Evolutionary conservation across 78 protist genomes (phyloP).

Genomic region (Chrysochromulina tobinii): DNA sequence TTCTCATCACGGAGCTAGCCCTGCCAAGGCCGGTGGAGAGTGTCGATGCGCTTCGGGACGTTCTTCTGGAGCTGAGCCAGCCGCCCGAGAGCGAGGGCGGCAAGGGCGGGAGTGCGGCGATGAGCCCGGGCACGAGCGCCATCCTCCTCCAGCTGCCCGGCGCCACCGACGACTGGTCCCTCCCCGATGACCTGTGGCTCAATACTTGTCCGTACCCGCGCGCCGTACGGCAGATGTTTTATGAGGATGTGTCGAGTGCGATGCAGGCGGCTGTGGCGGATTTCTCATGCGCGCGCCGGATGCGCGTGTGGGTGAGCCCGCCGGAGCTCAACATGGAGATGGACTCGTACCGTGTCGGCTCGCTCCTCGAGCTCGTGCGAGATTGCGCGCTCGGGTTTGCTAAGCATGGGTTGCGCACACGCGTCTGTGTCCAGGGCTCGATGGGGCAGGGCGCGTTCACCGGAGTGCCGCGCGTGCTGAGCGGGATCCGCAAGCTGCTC

Average conservation of each 20-base stretch:
- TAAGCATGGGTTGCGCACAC: not conserved
- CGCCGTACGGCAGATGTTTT: not conserved
- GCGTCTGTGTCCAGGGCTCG: slow-evolving; percentile 23
- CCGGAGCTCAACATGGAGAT: slow-evolving; percentile 42
- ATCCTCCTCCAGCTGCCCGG: not conserved
- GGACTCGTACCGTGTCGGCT: slow-evolving; percentile 37
- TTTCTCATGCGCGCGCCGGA: not conserved
- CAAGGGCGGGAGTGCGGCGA: no score
- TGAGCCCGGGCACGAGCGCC: not conserved
- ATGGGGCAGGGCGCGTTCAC: slow-evolving; percentile 34
- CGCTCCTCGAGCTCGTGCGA: slow-evolving; percentile 39
- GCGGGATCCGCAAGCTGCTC: not conserved
- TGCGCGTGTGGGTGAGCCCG: not conserved
- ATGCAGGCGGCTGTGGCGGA: not conserved
- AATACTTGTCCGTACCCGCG: not conserved
- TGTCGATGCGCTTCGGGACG: no score
- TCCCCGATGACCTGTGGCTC: slow-evolving; percentile 5
- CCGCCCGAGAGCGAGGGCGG: no score
- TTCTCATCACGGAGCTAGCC: no score
- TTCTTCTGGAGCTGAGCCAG: no score
- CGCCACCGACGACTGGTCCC: not conserved
- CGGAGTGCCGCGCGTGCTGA: slow-evolving; percentile 26
- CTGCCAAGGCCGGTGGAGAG: no score
- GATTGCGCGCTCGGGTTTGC: not conserved
- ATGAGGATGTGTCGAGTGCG: not conserved